A percentile compares a stretch with the other conserved stretches of the same genome.
Evolutionary conservation across 257 asterid genomes (phyloP).

Genomic region (Lithospermum erythrorhizon): DNA sequence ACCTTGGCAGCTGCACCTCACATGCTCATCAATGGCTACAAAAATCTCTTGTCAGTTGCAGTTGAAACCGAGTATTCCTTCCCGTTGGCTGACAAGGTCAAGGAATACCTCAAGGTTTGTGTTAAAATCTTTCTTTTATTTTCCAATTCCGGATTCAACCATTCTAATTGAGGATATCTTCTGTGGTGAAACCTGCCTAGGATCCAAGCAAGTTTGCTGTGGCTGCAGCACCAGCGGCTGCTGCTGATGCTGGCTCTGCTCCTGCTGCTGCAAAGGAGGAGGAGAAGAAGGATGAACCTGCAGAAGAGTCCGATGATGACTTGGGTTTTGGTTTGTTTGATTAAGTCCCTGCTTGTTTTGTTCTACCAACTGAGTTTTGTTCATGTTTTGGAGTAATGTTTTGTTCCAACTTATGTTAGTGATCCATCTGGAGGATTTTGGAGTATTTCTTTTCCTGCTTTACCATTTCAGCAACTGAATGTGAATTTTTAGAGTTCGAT

Average conservation of each 20-base stretch:
- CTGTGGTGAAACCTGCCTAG: constrained; percentile 12
- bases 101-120: constrained; percentile 72
- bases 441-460: no score
- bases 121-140: neutral
- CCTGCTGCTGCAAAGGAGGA: constrained; percentile 44
- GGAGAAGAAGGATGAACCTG: constrained; percentile 65
- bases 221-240: constrained; percentile 44
- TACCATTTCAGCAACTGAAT: no score
- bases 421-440: no score
- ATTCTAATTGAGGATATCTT: neutral
- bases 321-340: constrained; percentile 76
- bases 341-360: constrained; percentile 11
- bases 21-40: constrained; percentile 77
- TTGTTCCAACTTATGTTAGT: no score
- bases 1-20: constrained; percentile 88
- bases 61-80: constrained; percentile 69
- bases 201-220: constrained; percentile 81
- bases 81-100: constrained; percentile 81
- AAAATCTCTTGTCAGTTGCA: constrained; percentile 65
- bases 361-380: neutral
- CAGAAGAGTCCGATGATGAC: constrained; percentile 77
- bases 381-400: no score
- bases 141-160: neutral
- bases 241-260: constrained; percentile 25
- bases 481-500: no score